Evolutionary conservation across 2,329 filamentous ascomycete genomes (phyloP), one percentile per base, ranked within the genome.

Genomic region (Microcyclospora tardicrescens): DNA sequence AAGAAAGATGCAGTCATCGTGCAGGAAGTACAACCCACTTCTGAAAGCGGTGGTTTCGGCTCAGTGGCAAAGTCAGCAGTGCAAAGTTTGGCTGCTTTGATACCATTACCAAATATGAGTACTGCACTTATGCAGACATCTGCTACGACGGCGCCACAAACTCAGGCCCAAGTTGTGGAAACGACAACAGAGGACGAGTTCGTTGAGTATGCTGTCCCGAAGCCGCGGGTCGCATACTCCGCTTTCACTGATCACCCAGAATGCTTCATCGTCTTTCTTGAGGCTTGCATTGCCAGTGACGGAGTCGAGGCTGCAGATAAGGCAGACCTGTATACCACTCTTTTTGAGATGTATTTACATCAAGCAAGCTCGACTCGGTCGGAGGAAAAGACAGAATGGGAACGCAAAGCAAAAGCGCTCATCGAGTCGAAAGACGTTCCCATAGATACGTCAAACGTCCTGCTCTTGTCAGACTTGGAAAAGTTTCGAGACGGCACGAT

Each of bases 261-360:
- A 41, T 79, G 95, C 54, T 96, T 98, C 51, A 89, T 96, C 45
- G 67, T 77, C 12, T 98, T 98, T 56, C 69, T 98, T 0, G 89
- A 98, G 61, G 85, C 86, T 5, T 87, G 89, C 43, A 73, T 93
- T 5, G 67, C 78, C 36, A 79, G 86, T 41, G 68, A 77, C 14
- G 71, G 73, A 15, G 61, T 93, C n/a, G 77, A 76, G 14, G 70
- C 82, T 28, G 72, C 77, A 8, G 83, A 95, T 56, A 82, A 78
- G 46, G 74, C 80, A 1, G 93, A 98, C 58, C 70, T 98, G 12
- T 91, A 91, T 55, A 96, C 89, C 0, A 95, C 93, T 0, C 61
- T 98, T 11, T 96, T 98, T 55, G 93, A 98, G 60, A 96, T 98
- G 82, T 98, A 96, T 56, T 68, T 98, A 8, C 83, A 93, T 59